Evolutionary conservation across 345 rosid genomes (phyloP).

Genomic region (Geranium rotundifolium): DNA sequence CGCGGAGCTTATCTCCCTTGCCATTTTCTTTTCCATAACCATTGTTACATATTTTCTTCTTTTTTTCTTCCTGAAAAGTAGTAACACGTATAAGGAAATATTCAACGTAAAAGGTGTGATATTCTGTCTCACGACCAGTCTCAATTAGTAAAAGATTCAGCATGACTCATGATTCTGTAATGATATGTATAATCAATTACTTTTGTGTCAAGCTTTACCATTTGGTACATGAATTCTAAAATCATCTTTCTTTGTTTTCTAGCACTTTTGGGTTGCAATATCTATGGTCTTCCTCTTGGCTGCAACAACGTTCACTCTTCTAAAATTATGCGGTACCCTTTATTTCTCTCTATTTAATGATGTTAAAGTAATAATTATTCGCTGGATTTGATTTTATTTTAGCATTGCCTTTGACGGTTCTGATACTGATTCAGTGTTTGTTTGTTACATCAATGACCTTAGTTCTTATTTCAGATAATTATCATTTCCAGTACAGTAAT

Average conservation of each 20-base stretch:
- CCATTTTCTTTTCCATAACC: neutral
- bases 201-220: too few relatives aligned
- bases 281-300: constrained; percentile 89
- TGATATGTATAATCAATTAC: too few relatives aligned
- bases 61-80: neutral
- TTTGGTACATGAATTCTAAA: constrained; percentile 3
- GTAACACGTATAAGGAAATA: neutral
- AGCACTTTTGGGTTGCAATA: constrained; percentile 95
- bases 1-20: neutral
- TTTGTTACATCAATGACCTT: neutral
- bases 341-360: neutral
- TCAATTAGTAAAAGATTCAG: neutral
- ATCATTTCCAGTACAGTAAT: neutral
- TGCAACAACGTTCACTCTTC: constrained; percentile 76
- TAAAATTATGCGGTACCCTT: constrained; percentile 74
- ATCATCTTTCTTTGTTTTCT: constrained; percentile 23
- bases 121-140: neutral
- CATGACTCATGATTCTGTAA: neutral
- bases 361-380: too few relatives aligned
- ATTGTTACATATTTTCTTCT: neutral
- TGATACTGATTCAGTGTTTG: too few relatives aligned
- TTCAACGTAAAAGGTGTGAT: neutral
- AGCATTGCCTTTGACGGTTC: neutral
- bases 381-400: neutral
- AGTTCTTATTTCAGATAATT: neutral